Percentiles rank a stretch among this genome's conserved stretches.
phyloP scores from a whole-genome alignment of 306 rosid species.

The Fragaria iinumae region DNA sequence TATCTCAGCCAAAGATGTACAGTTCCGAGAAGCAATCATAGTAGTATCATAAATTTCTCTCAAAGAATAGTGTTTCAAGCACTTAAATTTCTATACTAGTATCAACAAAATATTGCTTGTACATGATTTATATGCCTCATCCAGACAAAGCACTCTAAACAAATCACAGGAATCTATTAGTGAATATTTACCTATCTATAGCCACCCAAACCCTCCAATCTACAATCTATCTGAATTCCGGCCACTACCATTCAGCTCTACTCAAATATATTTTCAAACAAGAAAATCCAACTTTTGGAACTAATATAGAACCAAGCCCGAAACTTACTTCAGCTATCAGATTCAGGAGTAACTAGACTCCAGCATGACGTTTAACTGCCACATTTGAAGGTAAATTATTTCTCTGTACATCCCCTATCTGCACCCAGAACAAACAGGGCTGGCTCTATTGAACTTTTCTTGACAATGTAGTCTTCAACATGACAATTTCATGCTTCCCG shows the following conservation, averaged over 20 bases:
- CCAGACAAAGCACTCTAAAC: neutral
- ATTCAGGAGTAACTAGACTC: neutral
- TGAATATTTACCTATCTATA: neutral
- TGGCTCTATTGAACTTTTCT: neutral
- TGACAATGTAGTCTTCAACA: neutral
- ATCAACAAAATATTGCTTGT: neutral
- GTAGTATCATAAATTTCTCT: neutral
- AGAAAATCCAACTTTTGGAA: neutral
- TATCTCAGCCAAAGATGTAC: neutral
- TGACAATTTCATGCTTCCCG: neutral
- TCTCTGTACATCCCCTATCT: neutral
- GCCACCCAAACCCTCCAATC: neutral
- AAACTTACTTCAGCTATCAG: neutral
- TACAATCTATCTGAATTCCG: neutral
- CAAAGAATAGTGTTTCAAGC: neutral
- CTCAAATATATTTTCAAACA: neutral
- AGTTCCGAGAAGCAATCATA: neutral
- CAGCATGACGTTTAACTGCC: conserved; percentile 4
- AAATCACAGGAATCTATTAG: neutral
- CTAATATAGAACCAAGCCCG: neutral
- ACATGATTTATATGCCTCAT: neutral
- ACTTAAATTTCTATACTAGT: neutral
- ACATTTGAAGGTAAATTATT: neutral
- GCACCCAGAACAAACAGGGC: neutral
- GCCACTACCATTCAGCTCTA: neutral